Percentiles rank a stretch among this genome's conserved stretches.
phyloP scores from a whole-genome alignment of 306 rosid species.

The Dryas octopetala region DNA sequence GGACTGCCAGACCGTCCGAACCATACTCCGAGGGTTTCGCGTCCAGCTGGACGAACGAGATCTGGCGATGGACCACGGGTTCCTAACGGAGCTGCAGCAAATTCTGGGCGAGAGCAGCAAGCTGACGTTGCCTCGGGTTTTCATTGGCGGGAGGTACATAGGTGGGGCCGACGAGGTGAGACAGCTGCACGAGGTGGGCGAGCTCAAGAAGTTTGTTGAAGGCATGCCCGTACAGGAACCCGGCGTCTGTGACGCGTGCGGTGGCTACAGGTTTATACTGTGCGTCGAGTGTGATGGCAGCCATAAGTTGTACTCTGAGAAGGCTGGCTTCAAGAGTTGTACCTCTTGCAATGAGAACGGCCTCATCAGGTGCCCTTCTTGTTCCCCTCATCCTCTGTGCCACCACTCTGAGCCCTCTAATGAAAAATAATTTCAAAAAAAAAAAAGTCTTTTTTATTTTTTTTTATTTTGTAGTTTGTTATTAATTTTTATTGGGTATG shows the following conservation, averaged over 20 bases:
- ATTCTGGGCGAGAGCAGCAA: slow-evolving; percentile 43
- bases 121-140: slow-evolving; percentile 65
- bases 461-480: background rate
- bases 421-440: background rate
- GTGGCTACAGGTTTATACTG: slow-evolving; percentile 65
- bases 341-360: slow-evolving; percentile 83
- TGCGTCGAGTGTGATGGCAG: slow-evolving; percentile 81
- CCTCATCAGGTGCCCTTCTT: slow-evolving; percentile 80
- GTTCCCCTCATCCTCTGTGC: slow-evolving; percentile 38
- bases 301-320: slow-evolving; percentile 67
- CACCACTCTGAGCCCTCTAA: slow-evolving; percentile 30
- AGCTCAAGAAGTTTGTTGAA: slow-evolving; percentile 79
- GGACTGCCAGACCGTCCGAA: slow-evolving; percentile 70
- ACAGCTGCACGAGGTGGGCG: slow-evolving; percentile 76
- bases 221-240: slow-evolving; percentile 71
- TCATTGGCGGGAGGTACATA: slow-evolving; percentile 73
- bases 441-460: background rate
- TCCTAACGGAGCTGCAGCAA: slow-evolving; percentile 60
- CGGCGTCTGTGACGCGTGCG: slow-evolving; percentile 60
- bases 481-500: slow-evolving; percentile 11
- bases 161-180: slow-evolving; percentile 86
- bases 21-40: slow-evolving; percentile 70
- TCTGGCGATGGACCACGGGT: slow-evolving; percentile 79
- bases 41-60: slow-evolving; percentile 81
- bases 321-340: slow-evolving; percentile 66